Base-by-base conservation (phyloP, 306 rosid genomes). In the Vicia villosa region DNA sequence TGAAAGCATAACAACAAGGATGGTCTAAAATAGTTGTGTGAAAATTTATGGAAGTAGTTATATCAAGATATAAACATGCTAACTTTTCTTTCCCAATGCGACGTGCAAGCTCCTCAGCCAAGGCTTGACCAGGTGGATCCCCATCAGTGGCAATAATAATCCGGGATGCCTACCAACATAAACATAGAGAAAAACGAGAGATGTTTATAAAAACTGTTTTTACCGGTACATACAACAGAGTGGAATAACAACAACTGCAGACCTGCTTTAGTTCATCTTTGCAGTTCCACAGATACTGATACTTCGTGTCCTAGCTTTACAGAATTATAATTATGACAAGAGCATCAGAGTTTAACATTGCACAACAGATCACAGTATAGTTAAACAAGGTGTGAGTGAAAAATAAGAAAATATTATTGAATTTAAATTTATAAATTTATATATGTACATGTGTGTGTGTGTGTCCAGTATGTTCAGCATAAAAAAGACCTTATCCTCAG, bases 71-170 rank as follows among this genome's bases (percentile, higher is more conserved):
- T 28, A 63, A 62, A 73, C 16, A 47, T 28, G 19, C 43, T 62
- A 76, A 94, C 99, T 89, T 94, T 73, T 91, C 99, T 83, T 83
- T 86, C 66, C 99, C 99, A 65, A 94, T 83, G 63, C 97, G 97
- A 36, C 99, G 96, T 66, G 99, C 99, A 80, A 94, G 92, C 89
- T 91, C 99, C 77, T 94, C 99, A 63, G 97, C 95, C 79, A 94
- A 83, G 73, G 99, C 97, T 83, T 94, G 99, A 83, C 97, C 99
- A 62, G 99, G 97, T 52, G 10, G 51, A 80, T 94, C 99, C 60
- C 89, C 99, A 72, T 94, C 99, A 77, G 99, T 94, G 70, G 99
- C 97, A 72, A 94, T 87, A 75, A 94, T 74, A 43, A 94, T 81
- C 4, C 99, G 95, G 10, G 95, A 88, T 74, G 96, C 96, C 99